These are phyloP conservation scores for Yamadazyma tumulicola DNA, from an alignment of 805 yeast species.

Conservation along the genomic window DNA sequence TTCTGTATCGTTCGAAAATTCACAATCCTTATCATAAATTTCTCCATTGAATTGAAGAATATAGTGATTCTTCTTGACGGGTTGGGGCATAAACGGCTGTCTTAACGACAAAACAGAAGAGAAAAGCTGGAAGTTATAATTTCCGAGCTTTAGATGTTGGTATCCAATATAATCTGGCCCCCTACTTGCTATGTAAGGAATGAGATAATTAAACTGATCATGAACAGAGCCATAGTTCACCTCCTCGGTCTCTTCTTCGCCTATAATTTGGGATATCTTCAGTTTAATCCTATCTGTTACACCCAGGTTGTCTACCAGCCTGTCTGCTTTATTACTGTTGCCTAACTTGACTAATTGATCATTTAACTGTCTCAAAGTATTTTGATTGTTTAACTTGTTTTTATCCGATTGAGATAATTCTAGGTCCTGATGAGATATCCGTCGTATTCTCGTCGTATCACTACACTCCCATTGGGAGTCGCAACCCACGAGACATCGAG, in stretches of 20 bases:
- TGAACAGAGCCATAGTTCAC: neutral
- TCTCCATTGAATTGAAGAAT: slow-evolving; percentile 88
- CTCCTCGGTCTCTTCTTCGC: slow-evolving; percentile 1
- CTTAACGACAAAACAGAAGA: slow-evolving; percentile 82
- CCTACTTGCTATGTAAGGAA: slow-evolving; percentile 49
- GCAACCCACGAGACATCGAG: neutral
- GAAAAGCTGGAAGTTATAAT: slow-evolving; percentile 31
- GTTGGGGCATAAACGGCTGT: slow-evolving; percentile 76
- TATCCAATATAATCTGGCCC: slow-evolving; percentile 57
- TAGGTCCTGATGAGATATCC: slow-evolving; percentile 6
- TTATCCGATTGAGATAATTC: slow-evolving; percentile 15
- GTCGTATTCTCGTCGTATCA: slow-evolving; percentile 4
- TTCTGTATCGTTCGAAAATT: slow-evolving; percentile 57
- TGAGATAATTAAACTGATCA: slow-evolving; percentile 28
- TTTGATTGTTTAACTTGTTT: slow-evolving; percentile 26
- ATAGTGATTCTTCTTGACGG: slow-evolving; percentile 31
- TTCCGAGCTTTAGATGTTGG: slow-evolving; percentile 10
- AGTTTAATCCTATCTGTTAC: slow-evolving; percentile 8
- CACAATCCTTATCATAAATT: slow-evolving; percentile 60
- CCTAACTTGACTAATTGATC: slow-evolving; percentile 20
- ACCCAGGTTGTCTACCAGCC: slow-evolving; percentile 10
- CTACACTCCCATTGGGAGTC: slow-evolving; percentile 4
- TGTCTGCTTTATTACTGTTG: slow-evolving; percentile 24
- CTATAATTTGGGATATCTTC: slow-evolving; percentile 7
- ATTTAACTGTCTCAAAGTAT: slow-evolving; percentile 24